These are phyloP conservation scores for Nannochloropsis salina DNA, from an alignment of 108 stramenopile genomes.

Conservation along the genomic window DNA sequence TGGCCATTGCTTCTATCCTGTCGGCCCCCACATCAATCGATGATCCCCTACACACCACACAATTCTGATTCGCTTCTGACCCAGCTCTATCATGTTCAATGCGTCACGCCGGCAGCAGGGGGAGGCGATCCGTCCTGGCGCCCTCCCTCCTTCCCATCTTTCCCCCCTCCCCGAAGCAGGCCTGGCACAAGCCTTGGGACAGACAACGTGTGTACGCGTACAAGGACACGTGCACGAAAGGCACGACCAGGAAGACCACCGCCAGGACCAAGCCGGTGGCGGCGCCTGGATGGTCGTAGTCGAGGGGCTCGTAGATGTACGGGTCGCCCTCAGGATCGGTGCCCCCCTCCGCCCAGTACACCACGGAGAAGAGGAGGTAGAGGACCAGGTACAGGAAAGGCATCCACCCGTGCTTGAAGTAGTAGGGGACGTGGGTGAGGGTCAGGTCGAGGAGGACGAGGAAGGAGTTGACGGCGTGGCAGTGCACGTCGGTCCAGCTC, in stretches of 20 bases:
- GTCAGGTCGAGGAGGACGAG: constrained; percentile 6
- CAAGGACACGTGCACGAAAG: background rate
- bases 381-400: background rate
- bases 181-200: background rate
- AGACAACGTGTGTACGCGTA: background rate
- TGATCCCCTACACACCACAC: no score
- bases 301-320: background rate
- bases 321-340: constrained; percentile 16
- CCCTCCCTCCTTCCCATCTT: no score
- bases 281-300: background rate
- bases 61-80: no score
- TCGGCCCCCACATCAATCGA: no score
- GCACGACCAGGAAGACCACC: background rate
- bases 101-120: no score
- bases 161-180: no score
- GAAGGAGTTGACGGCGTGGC: background rate
- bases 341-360: background rate
- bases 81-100: no score
- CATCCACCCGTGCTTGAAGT: constrained; percentile 15
- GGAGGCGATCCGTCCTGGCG: no score
- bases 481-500: constrained; percentile 16
- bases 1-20: no score
- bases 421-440: background rate
- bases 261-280: background rate
- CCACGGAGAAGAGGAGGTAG: background rate